These are phyloP conservation scores for Lantana camara DNA, from an alignment of 257 asterid species.

Conservation along the genomic window DNA sequence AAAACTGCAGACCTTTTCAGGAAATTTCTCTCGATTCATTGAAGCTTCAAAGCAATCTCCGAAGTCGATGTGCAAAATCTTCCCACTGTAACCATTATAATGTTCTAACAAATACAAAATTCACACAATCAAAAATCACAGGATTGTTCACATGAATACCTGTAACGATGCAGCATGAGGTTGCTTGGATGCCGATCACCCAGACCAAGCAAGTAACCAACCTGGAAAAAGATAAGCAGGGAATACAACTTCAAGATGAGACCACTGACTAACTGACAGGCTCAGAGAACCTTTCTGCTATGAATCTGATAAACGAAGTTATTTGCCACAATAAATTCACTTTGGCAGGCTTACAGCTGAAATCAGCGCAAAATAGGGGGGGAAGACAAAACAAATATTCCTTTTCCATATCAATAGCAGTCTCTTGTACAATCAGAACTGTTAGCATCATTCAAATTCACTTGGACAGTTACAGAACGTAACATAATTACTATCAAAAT, in stretches of 20 bases:
- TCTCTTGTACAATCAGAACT: neutral
- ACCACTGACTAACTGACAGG: neutral
- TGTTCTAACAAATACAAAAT: slow-evolving; percentile 20
- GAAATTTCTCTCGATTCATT: slow-evolving; percentile 97
- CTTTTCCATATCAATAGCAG: neutral
- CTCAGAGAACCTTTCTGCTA: neutral
- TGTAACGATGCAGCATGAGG: slow-evolving; percentile 96
- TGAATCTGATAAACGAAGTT: neutral
- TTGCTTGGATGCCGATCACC: slow-evolving; percentile 99
- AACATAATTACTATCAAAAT: too few relatives aligned
- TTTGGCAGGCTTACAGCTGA: neutral
- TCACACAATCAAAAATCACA: slow-evolving; percentile 15
- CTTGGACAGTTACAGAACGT: neutral
- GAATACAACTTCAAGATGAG: slow-evolving; percentile 4
- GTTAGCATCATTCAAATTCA: slow-evolving; percentile 5
- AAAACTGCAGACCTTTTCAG: slow-evolving; percentile 75
- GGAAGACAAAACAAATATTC: too few relatives aligned
- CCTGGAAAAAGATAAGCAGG: slow-evolving; percentile 50
- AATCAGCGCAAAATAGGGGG: neutral
- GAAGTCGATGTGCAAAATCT: slow-evolving; percentile 95
- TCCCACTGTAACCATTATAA: slow-evolving; percentile 70
- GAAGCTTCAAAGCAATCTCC: slow-evolving; percentile 99
- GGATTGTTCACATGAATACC: slow-evolving; percentile 43
- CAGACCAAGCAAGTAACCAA: slow-evolving; percentile 95
- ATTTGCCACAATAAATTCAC: neutral